Conservation (phyloP, 805 yeast genomes). For the Kurtzmaniella fragi region DNA sequence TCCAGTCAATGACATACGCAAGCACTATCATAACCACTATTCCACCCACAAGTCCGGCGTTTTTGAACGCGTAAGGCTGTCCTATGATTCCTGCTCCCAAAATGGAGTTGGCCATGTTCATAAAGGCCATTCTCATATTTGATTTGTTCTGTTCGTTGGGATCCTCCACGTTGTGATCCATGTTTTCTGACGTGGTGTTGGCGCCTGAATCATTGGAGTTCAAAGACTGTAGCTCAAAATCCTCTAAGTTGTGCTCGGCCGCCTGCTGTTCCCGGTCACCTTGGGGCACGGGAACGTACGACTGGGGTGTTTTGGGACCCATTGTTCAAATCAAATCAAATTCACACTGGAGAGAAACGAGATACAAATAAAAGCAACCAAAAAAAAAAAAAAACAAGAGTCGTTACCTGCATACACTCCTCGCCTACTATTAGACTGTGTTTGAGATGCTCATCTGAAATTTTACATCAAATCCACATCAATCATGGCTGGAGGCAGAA, state of each 20-base stretch:
- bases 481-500: conserved; percentile 13
- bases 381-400: not conserved
- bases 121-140: conserved; percentile 76
- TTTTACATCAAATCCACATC: not conserved
- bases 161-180: conserved; percentile 7
- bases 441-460: not conserved
- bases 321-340: not conserved
- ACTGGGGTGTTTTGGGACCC: conserved; percentile 1
- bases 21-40: conserved; percentile 52
- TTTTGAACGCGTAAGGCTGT: conserved; percentile 81
- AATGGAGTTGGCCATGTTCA: conserved; percentile 96
- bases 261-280: conserved; percentile 6
- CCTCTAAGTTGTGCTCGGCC: conserved; percentile 9
- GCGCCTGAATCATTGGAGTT: conserved; percentile 12
- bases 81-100: conserved; percentile 96
- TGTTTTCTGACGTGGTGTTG: conserved; percentile 3
- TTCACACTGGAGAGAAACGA: too few relatives aligned
- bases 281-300: conserved; percentile 1
- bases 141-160: conserved; percentile 25
- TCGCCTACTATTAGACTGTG: not conserved
- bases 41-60: conserved; percentile 78
- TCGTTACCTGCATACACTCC: not conserved
- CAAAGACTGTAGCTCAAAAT: conserved; percentile 15
- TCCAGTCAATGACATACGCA: conserved; percentile 83
- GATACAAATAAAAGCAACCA: too few relatives aligned